phyloP scores from a whole-genome alignment of 2,329 filamentous ascomycete species.

The Ophiostoma ips region DNA sequence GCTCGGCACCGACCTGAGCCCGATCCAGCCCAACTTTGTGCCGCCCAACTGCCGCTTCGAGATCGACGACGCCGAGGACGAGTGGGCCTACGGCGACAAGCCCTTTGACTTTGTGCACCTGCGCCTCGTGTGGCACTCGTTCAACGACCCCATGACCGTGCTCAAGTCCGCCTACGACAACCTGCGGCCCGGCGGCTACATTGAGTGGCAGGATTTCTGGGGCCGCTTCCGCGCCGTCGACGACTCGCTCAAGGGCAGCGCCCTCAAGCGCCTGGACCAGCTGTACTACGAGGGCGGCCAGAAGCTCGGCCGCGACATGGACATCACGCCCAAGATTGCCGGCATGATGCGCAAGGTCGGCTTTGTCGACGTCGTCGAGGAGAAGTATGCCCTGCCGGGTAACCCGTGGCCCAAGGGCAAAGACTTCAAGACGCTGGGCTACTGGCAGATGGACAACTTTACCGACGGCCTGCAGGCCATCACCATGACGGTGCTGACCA shows the following conservation, averaged over 20 bases:
- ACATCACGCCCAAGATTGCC: constrained; percentile 18
- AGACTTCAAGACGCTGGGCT: constrained; percentile 17
- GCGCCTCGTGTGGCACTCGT: constrained; percentile 20
- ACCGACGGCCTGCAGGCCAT: constrained; percentile 17
- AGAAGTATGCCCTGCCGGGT: constrained; percentile 17
- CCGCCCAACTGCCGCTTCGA: constrained; percentile 51
- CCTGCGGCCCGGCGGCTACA: constrained; percentile 22
- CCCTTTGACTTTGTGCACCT: constrained; percentile 47
- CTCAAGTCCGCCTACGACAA: constrained; percentile 20
- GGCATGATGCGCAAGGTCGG: constrained; percentile 18
- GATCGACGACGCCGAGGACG: constrained; percentile 45
- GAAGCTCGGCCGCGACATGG: constrained; percentile 20
- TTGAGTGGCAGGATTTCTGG: constrained; percentile 24
- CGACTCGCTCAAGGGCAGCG: constrained; percentile 19
- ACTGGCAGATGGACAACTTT: constrained; percentile 20
- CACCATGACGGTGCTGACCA: constrained; percentile 16
- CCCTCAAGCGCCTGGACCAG: constrained; percentile 19
- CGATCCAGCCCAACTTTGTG: constrained; percentile 36
- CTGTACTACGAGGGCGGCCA: constrained; percentile 18
- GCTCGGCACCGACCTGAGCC: constrained; percentile 35
- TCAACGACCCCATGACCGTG: constrained; percentile 8
- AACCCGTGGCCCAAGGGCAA: constrained; percentile 20
- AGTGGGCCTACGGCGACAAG: constrained; percentile 30
- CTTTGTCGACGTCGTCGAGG: constrained; percentile 20
- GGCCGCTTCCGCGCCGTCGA: constrained; percentile 20